These are phyloP conservation scores for Phytophthora hybrid DNA, from an alignment of 352 stramenopile genomes.

Conservation along the genomic window DNA sequence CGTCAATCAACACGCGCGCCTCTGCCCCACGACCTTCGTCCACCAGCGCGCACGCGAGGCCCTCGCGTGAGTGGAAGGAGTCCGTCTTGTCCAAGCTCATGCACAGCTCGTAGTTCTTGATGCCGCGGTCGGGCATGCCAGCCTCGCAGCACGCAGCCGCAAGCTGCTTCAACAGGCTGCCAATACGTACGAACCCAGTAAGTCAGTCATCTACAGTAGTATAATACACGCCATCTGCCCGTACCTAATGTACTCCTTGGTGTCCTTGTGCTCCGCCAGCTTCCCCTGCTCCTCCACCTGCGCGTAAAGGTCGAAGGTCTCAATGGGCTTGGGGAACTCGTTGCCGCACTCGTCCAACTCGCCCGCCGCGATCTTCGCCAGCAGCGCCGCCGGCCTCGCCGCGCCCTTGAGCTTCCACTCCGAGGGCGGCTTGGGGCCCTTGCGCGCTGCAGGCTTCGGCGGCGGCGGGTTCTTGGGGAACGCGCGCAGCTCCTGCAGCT, in stretches of 20 bases:
- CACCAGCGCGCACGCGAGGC: conserved; percentile 76
- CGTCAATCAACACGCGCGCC: conserved; percentile 73
- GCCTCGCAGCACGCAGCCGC: conserved; percentile 77
- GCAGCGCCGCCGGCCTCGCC: conserved; percentile 67
- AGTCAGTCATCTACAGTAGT: conserved; percentile 6
- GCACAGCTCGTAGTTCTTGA: conserved; percentile 85
- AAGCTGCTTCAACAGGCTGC: conserved; percentile 66
- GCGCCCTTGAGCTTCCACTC: conserved; percentile 88
- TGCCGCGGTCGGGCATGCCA: conserved; percentile 75
- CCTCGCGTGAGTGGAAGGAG: conserved; percentile 68
- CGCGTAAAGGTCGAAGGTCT: conserved; percentile 82
- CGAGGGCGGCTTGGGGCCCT: conserved; percentile 60
- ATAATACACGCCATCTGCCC: neutral
- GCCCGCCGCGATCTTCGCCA: conserved; percentile 81
- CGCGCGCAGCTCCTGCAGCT: conserved; percentile 67
- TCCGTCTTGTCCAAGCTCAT: conserved; percentile 81
- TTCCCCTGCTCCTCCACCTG: conserved; percentile 59
- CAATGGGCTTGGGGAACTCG: conserved; percentile 74
- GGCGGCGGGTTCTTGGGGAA: conserved; percentile 59
- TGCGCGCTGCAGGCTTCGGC: conserved; percentile 51
- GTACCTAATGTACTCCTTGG: conserved; percentile 74
- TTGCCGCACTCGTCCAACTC: conserved; percentile 83
- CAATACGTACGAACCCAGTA: conserved; percentile 8
- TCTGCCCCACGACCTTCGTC: conserved; percentile 83
- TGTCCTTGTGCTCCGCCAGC: conserved; percentile 69